These are phyloP conservation scores for Xylariaceae sp. DNA, from an alignment of 2,329 filamentous ascomycete species.

Conservation along the genomic window DNA sequence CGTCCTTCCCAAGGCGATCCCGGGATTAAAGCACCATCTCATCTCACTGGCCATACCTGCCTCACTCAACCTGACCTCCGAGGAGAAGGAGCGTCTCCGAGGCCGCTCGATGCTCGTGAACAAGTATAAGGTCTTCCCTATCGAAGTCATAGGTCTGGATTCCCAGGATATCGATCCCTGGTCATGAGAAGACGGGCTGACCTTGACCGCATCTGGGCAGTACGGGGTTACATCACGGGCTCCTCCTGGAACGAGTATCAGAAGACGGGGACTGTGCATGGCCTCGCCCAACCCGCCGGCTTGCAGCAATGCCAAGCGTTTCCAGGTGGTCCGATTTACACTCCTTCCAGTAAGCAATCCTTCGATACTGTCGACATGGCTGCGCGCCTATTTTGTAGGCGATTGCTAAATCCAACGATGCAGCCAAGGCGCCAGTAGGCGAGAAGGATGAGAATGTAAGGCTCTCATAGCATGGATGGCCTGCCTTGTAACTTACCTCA, in stretches of 20 bases:
- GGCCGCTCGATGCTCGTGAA: conserved; percentile 73
- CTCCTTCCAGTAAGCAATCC: conserved; percentile 46
- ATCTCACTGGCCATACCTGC: conserved; percentile 32
- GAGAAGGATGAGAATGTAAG: conserved; percentile 68
- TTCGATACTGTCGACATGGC: too few relatives aligned
- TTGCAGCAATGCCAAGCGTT: conserved; percentile 67
- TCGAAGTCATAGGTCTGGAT: conserved; percentile 64
- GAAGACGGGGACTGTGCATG: conserved; percentile 71
- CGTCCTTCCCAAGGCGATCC: conserved; percentile 40
- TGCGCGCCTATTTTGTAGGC: too few relatives aligned
- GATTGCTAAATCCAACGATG: conserved; percentile 37
- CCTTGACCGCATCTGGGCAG: conserved; percentile 1
- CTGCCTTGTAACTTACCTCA: background rate
- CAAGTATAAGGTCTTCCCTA: conserved; percentile 66
- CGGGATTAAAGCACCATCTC: conserved; percentile 48
- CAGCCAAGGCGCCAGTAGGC: conserved; percentile 70
- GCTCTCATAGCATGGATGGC: background rate
- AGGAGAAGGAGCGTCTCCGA: conserved; percentile 48
- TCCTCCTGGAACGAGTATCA: conserved; percentile 76
- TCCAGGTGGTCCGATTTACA: conserved; percentile 59
- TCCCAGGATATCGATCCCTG: background rate
- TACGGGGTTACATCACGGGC: conserved; percentile 86
- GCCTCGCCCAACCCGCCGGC: conserved; percentile 62
- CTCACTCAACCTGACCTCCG: conserved; percentile 27
- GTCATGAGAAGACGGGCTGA: conserved; percentile 1